Base-by-base conservation (phyloP, 1,284 basidiomycete species). In the Ustilago nuda region DNA sequence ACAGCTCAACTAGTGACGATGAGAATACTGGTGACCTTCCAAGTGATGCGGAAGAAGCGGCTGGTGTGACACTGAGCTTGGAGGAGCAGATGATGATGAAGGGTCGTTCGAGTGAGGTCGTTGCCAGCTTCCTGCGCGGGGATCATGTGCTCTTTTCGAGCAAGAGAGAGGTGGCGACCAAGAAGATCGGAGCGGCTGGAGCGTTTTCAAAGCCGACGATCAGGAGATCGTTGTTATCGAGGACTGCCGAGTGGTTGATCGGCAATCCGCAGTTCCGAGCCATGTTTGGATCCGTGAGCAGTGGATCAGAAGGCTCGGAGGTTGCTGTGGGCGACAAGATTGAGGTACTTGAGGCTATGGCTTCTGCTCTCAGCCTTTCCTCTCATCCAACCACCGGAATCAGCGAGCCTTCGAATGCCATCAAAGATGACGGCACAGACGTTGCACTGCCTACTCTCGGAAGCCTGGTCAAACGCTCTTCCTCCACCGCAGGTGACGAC, bases 201-300 rank as follows among this genome's bases (percentile, higher is more conserved):
- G 54, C 23, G 8, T 19, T 35, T 19, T 35, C 43, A n/a, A 41
- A 46, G 3, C 59, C 66, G 2, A 52, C 39, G 3, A 27, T 75
- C 9, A 55, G 52, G 19, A 52, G 64, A 6, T 66, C 56, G 61
- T 64, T 64, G 72, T 56, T 76, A 32, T 48, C 65, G 8, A 53
- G 64, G 23, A 67, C 65, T 12, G 68, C 69, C 17, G 45, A 46
- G 32, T 77, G 75, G 75, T 55, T 77, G 23, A 35, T 67, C 0
- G 60, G 62, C 36, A 73, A 77, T 39, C 70, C 75, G 8, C 61
- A 69, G n/a, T 77, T 77, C 39, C 63, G 75, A 1, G 8, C 50
- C 13, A 69, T 76, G 54, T 76, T 66, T 51, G 54, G 64, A 15
- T 7, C 19, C 5, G 19, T 12, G 35, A 45, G n/a, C 2, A 39